Percentiles rank a stretch among this genome's conserved stretches.
Conservation (phyloP, 495 filamentous ascomycete genomes). For the Penicillium cinerascens region DNA sequence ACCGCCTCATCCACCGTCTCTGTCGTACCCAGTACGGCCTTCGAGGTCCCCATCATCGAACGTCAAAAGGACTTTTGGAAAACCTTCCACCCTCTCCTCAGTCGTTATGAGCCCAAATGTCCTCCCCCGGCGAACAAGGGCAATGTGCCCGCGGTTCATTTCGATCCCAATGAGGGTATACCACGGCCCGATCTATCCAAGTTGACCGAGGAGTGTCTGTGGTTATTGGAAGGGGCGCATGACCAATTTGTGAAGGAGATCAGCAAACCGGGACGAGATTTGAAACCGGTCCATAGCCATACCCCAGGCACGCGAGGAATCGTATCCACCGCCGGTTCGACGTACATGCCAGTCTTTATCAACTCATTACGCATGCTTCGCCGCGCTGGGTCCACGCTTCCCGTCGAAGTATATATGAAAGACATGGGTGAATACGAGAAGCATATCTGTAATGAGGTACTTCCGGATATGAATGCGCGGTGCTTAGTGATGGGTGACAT, state of each 20-base stretch:
- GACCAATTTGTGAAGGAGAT: constrained; percentile 40
- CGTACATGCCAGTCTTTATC: constrained; percentile 47
- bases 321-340: constrained; percentile 49
- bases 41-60: constrained; percentile 35
- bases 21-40: constrained; percentile 35
- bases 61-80: constrained; percentile 43
- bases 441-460: constrained; percentile 47
- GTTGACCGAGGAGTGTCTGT: constrained; percentile 30
- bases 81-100: constrained; percentile 32
- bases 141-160: constrained; percentile 24
- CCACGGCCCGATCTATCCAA: constrained; percentile 35
- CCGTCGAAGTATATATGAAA: constrained; percentile 57
- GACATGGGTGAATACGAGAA: constrained; percentile 47
- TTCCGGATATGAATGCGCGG: constrained; percentile 48
- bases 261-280: constrained; percentile 20
- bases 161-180: constrained; percentile 30
- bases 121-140: constrained; percentile 26
- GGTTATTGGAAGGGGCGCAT: constrained; percentile 41
- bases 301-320: constrained; percentile 48
- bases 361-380: constrained; percentile 57
- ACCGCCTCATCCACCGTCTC: constrained; percentile 32
- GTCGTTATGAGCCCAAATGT: constrained; percentile 30
- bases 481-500: constrained; percentile 51
- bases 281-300: constrained; percentile 45
- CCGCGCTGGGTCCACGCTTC: constrained; percentile 51